Percentiles rank a stretch among this genome's conserved stretches.
Conservation (phyloP, 345 rosid genomes). For the Trapa bicornis region DNA sequence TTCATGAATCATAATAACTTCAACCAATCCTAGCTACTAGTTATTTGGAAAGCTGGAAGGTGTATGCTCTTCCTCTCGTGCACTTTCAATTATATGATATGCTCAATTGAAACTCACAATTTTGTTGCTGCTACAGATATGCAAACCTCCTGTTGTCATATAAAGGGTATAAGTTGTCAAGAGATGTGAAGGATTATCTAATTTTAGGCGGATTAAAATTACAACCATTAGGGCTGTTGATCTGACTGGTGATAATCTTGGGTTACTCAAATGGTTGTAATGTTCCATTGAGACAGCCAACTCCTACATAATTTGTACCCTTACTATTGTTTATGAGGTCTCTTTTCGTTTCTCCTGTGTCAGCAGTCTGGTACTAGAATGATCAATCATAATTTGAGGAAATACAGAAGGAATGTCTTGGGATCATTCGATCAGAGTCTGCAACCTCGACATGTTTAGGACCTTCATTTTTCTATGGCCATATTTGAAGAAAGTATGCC, state of each 20-base stretch:
- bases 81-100: background rate
- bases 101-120: background rate
- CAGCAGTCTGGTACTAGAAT: too few relatives aligned
- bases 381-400: too few relatives aligned
- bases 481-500: too few relatives aligned
- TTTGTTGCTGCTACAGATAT: constrained; percentile 24
- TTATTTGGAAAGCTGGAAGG: background rate
- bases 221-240: constrained; percentile 54
- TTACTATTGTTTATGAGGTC: too few relatives aligned
- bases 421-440: too few relatives aligned
- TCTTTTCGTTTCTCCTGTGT: too few relatives aligned
- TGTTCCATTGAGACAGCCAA: too few relatives aligned
- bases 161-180: constrained; percentile 55
- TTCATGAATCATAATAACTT: background rate
- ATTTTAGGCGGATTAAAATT: constrained; percentile 53
- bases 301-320: too few relatives aligned
- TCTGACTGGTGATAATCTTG: constrained; percentile 66
- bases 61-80: background rate
- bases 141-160: constrained; percentile 78
- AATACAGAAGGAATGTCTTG: too few relatives aligned
- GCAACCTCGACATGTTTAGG: too few relatives aligned
- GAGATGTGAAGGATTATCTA: constrained; percentile 49
- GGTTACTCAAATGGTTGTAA: constrained; percentile 32
- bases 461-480: too few relatives aligned
- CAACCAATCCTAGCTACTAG: too few relatives aligned